These are phyloP conservation scores for Talaromyces adpressus DNA, from an alignment of 495 filamentous ascomycete species.

Conservation along the genomic window DNA sequence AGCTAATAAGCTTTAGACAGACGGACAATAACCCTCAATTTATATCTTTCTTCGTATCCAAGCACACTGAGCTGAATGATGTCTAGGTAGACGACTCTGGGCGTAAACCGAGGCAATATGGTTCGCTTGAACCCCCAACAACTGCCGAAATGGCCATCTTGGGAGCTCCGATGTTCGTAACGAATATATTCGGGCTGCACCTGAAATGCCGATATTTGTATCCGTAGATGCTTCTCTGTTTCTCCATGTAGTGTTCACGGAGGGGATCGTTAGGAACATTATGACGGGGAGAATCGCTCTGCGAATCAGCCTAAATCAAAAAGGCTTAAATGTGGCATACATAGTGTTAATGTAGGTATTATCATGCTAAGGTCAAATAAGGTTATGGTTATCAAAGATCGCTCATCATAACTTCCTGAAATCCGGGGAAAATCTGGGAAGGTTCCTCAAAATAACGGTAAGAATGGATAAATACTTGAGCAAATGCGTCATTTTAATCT, in stretches of 20 bases:
- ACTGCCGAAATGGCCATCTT: not conserved
- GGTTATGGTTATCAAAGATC: not conserved
- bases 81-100: not conserved
- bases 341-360: not conserved
- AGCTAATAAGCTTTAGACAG: not conserved
- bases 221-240: not conserved
- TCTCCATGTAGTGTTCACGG: not conserved
- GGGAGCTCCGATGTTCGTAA: not conserved
- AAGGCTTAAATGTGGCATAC: not conserved
- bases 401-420: not conserved
- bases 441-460: not conserved
- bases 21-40: not conserved
- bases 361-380: not conserved
- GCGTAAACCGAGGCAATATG: not conserved
- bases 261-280: not conserved
- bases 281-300: not conserved
- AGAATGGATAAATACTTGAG: not conserved
- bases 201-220: conserved; percentile 5
- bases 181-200: not conserved
- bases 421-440: not conserved
- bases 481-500: not conserved
- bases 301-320: not conserved
- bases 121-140: not conserved
- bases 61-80: not conserved
- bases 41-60: not conserved